These are phyloP conservation scores for Chenopodium suecicum DNA, from an alignment of 148 eudicot species.

Conservation along the genomic window DNA sequence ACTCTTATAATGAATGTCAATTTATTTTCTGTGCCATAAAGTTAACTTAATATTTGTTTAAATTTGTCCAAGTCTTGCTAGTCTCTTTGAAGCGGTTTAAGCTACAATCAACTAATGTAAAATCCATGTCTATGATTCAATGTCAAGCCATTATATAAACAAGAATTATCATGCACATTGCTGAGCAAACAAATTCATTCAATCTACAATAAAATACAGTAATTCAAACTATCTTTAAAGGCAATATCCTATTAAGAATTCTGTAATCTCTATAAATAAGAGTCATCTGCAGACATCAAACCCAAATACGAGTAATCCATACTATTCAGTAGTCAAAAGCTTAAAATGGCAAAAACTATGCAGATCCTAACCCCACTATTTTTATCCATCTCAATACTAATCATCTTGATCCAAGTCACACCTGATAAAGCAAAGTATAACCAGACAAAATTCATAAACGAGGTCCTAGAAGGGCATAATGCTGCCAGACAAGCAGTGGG, in stretches of 20 bases:
- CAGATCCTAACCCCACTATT: background rate
- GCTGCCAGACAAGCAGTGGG: slow-evolving; percentile 29
- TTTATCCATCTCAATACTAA: slow-evolving; percentile 4
- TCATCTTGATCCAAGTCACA: slow-evolving; percentile 14
- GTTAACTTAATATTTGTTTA: background rate
- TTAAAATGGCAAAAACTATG: slow-evolving; percentile 15
- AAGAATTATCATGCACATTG: background rate
- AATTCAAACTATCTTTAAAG: background rate
- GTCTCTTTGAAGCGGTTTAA: slow-evolving; percentile 5
- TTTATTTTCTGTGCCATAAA: no score
- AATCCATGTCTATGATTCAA: slow-evolving; percentile 28
- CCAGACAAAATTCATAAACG: slow-evolving; percentile 20
- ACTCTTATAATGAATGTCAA: background rate
- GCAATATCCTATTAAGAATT: background rate
- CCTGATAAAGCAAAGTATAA: slow-evolving; percentile 15
- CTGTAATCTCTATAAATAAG: slow-evolving; percentile 11
- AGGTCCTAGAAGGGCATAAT: slow-evolving; percentile 29
- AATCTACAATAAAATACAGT: background rate
- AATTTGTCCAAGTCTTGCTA: slow-evolving; percentile 8
- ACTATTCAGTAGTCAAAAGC: background rate
- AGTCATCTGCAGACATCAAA: background rate
- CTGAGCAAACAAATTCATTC: background rate
- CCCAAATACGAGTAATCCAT: background rate
- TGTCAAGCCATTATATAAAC: slow-evolving; percentile 8
- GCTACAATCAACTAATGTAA: slow-evolving; percentile 9